Base-by-base conservation (phyloP, 2,329 filamentous ascomycete genomes). In the Verticillium klebahnii region DNA sequence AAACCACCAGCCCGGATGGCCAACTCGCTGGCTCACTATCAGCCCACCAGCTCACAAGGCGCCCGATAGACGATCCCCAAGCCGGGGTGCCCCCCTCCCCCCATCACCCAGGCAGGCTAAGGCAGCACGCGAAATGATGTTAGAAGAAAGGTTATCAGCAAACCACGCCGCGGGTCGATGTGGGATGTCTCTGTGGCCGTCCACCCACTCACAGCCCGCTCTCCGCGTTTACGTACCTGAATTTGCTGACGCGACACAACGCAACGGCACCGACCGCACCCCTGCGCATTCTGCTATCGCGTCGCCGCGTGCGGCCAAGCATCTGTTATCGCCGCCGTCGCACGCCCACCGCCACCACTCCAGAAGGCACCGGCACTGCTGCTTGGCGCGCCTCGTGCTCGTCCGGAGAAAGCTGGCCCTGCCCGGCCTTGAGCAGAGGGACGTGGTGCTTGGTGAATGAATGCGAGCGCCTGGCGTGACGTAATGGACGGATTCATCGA, bases 201-300 rank as follows among this genome's bases (percentile, higher is more conserved):
- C 19, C 40, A 60, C 50, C 60, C 63, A 63, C 57, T 63, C 39
- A 65, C 59, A 58, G 56, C 19, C 36, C 60, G 19, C 56, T 39
- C 37, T 25, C 5, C 12, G n/a, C 32, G 61, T 64, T 75, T 75
- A 75, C 74, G 72, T 74, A 75, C 71, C 73, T 68, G 66, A 70
- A 75, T 73, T 74, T 74, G 71, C 64, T 73, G 70, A 70, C n/a
- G 7, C n/a, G 34, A 36, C 34, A 36, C 14, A 29, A 6, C 29
- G 29, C 29, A 29, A 29, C 29, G 29, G 29, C 29, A 29, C 29
- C 29, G 29, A 29, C 29, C 29, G 5, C 29, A 29, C 29, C 29
- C 29, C 29, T 29, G 29, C 29, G 29, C 3, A 29, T 29, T 29
- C 29, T 29, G 29, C 45, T 50, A 50, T 50, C 45, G 45, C 19